Base-by-base conservation (phyloP, 2,329 filamentous ascomycete species). In the Ambrosiella xylebori region DNA sequence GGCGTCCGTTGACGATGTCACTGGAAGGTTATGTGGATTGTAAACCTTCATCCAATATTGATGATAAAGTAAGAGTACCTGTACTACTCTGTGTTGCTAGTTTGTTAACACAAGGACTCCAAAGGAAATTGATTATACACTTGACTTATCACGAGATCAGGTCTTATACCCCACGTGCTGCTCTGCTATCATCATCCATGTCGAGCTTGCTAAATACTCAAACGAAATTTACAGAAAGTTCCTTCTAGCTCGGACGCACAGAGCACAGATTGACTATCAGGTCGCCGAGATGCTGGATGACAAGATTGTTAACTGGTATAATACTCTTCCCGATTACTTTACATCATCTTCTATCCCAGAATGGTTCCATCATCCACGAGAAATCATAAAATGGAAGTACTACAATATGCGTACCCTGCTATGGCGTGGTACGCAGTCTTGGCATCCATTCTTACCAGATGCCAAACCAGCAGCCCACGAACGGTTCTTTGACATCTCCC, bases 331-430 rank as follows among this genome's bases (percentile, higher is more conserved):
- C 1, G 40, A 51, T 0, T 73, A 71, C 64, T 71, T 70, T 52
- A 62, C 64, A 2, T 65, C 65, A 2, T 45, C 60, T 1, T 63
- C 67, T 0, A 60, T 70, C 11, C 68, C 69, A 1, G 37, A 61
- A 1, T 70, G 68, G 64, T 74, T 71, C 49, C 60, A 64, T 0
- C 67, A 68, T 3, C 68, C 70, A 0, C 66, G 71, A 39, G 64
- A 67, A 0, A 68, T 74, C 5, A 68, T 73, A 4, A 63, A 69
- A 27, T 73, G 71, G 70, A 69, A 73, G 50, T 69, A 69, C 51
- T 66, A 69, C 15, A 74, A 74, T 54, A 66, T 74, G 3, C 67
- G 71, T 1, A 71, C 74, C 57, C 68, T 74, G 8, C 67, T 74
- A 49, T 74, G 67, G 67, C 61, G 67, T 7, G 66, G 66, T 2